These are phyloP conservation scores for Fusarium tjaetaba DNA, from an alignment of 2,329 filamentous ascomycete genomes.

Conservation along the genomic window DNA sequence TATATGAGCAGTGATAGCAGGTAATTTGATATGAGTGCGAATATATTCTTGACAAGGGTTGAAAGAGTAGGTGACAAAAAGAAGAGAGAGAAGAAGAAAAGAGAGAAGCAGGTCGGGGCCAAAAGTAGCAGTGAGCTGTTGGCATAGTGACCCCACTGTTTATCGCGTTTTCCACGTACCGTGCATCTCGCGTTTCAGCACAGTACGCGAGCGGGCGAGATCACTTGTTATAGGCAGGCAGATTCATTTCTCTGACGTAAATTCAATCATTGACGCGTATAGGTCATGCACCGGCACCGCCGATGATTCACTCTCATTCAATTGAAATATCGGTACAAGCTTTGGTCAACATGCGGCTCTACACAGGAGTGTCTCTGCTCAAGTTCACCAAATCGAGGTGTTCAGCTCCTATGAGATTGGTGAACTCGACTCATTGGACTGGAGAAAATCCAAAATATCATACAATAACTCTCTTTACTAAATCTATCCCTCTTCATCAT, in stretches of 20 bases:
- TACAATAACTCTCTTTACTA: background rate
- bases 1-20: background rate
- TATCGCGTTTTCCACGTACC: background rate
- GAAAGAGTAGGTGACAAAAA: constrained; percentile 1
- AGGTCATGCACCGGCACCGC: background rate
- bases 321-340: background rate
- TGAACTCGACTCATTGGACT: background rate
- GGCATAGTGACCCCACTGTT: background rate
- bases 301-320: background rate
- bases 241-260: background rate
- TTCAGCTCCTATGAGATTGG: background rate
- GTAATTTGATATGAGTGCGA: constrained; percentile 5
- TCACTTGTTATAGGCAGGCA: background rate
- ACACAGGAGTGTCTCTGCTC: background rate
- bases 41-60: constrained; percentile 1
- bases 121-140: background rate
- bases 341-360: background rate
- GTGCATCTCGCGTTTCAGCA: background rate
- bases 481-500: background rate
- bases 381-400: background rate
- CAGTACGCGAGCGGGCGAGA: background rate
- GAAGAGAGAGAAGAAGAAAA: constrained; percentile 2
- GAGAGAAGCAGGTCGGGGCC: background rate
- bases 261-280: background rate
- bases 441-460: background rate